These are phyloP conservation scores for Volvox carteri DNA, from an alignment of 163 green algal genomes.

Conservation along the genomic window DNA sequence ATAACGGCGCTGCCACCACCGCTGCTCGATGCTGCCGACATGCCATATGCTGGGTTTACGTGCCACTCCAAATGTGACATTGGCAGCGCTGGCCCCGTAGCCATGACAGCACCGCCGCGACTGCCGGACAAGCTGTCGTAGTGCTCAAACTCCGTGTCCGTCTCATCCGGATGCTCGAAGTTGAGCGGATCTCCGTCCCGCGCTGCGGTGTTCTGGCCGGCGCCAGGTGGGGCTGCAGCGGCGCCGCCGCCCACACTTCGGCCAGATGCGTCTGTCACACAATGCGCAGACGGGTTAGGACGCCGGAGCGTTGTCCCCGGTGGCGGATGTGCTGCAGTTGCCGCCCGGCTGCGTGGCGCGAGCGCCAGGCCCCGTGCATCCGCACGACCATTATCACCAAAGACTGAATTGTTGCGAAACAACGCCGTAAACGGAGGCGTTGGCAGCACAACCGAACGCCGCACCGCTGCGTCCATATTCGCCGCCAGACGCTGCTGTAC, in stretches of 20 bases:
- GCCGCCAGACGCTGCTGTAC: conserved; percentile 25
- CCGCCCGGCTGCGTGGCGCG: not conserved
- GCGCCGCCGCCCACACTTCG: too few relatives aligned
- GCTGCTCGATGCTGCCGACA: conserved; percentile 7
- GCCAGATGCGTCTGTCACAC: not conserved
- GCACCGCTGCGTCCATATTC: not conserved
- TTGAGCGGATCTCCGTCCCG: not conserved
- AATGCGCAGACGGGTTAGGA: not conserved
- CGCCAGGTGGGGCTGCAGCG: too few relatives aligned
- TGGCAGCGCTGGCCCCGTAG: not conserved
- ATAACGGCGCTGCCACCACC: not conserved
- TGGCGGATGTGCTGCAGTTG: not conserved
- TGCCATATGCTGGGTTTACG: not conserved
- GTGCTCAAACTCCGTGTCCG: conserved; percentile 48
- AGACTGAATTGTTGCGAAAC: not conserved
- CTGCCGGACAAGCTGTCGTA: conserved; percentile 1
- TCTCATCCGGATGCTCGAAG: conserved; percentile 7
- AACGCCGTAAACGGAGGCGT: not conserved
- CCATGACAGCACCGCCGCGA: not conserved
- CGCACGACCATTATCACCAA: not conserved
- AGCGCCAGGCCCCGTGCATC: not conserved
- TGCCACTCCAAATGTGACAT: not conserved
- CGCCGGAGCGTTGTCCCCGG: not conserved
- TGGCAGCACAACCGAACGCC: not conserved
- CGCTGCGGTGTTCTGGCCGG: not conserved